Base-by-base conservation (phyloP, 352 stramenopile genomes). In the Globisporangium cystogenes region DNA sequence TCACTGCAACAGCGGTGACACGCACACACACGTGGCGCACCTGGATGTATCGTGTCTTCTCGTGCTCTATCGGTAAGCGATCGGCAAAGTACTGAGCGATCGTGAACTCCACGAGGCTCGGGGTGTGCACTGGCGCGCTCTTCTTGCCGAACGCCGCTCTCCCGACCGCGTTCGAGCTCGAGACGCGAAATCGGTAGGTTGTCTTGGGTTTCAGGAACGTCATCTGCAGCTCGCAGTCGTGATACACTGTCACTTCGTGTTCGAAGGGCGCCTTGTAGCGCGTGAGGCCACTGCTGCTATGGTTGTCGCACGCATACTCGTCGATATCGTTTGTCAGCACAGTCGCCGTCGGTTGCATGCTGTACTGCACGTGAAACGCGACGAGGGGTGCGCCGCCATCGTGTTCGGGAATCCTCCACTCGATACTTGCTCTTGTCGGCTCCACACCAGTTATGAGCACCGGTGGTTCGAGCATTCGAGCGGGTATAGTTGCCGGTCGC, bases 91-190 rank as follows among this genome's bases (percentile, higher is more conserved):
- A 90, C 26, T 47, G 67, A 1, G 64, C 53, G 56, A 91, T 70
- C 23, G 81, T 91, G 56, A 78, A 85, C 27, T 76, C 70, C 10
- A 88, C 74, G 20, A 91, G 76, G 57, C 76, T 89, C 14, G 81
- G 81, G 11, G 74, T 89, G 10, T 43, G 48, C 43, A 78, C 53
- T 15, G 69, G 27, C 0, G 43, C 48, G 4, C 70, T 80, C 48
- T 65, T 64, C 6, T 60, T 53, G 48, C 75, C 87, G 40, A 73
- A 79, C 8, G 20, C 41, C 0, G 59, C 56, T 7, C 60, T 65
- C 3, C 78, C 78, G 0, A 75, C 65, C 0, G 52, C 47, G 48
- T 91, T 91, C 24, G 68, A 54, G 14, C 66, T 62, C 5, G 74
- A 72, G 4, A 91, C 68, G 1, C 71, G 70, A 45, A 88, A 89